Base-by-base conservation (phyloP, 1,139 yeast species). In the Taphrina betulina region DNA sequence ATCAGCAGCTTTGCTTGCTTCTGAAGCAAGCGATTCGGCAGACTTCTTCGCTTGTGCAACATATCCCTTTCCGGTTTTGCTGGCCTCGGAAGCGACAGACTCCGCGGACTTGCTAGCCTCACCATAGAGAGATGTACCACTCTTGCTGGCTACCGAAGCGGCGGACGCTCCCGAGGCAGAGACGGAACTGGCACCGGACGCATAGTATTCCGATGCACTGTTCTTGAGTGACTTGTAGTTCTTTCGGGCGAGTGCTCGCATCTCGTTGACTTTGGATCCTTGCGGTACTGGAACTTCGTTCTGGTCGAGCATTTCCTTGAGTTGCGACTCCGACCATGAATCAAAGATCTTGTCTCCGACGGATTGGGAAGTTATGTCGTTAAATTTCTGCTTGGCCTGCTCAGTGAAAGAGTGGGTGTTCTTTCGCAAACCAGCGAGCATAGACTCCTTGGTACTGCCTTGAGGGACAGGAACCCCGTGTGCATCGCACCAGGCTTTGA, bases 401-500 rank as follows among this genome's bases (percentile, higher is more conserved):
- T 54, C 50, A 31, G 53, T 42, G 48, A 61, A 51, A 19, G 42
- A 57, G 35, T 65, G 58, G 57, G 64, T 68, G 68, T 76, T 67
- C 58, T 71, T 68, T 50, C 68, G 65, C 8, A 79, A 80, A 16
- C 67, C 48, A 5, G 68, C 67, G 4, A 70, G 65, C 53, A 77
- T 29, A 7, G 73, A 72, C 34, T 74, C 74, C 28, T 66, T 61
- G 46, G 68, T 69, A 19, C 67, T 59, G 31, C 68, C 65, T 56
- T 72, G 71, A 22, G 72, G 71, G 31, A 72, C 67, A 7, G 69
- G 69, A 48, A 77, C 63, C 24, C 71, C 71, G 64, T 78, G 81
- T 53, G 69, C 64, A 53, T 71, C 71, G 45, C 78, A 69, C 81
- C 82, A 79, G 33, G 70, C 68, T 61, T 71, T 67, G 46, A 80